Evolutionary conservation across 306 rosid species (phyloP).

Genomic region (Sicyos edulis): DNA sequence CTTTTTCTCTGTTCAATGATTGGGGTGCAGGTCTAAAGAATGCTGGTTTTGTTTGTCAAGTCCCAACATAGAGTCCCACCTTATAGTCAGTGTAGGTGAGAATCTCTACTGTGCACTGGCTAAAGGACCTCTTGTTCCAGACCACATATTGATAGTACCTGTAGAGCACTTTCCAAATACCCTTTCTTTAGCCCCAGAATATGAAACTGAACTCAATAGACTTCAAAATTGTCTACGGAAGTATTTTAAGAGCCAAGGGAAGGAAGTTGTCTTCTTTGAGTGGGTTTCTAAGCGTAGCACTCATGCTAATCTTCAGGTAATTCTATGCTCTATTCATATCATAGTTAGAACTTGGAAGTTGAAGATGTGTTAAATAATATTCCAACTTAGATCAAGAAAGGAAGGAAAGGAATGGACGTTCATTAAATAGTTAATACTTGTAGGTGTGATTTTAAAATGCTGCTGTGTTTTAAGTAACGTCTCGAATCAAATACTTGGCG

Average conservation of each 20-base stretch:
- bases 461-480: not conserved
- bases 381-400: not conserved
- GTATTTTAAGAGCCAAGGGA: conserved; percentile 55
- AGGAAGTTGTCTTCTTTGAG: conserved; percentile 83
- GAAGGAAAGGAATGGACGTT: not conserved
- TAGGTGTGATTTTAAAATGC: not conserved
- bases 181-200: conserved; percentile 47
- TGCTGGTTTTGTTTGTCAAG: conserved; percentile 99
- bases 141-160: conserved; percentile 72
- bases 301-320: conserved; percentile 98
- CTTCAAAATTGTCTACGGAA: conserved; percentile 62
- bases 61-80: conserved; percentile 73
- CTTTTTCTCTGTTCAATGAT: conserved; percentile 24
- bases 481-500: not conserved
- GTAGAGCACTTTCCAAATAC: conserved; percentile 75
- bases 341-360: not conserved
- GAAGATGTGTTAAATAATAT: not conserved
- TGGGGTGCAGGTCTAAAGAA: conserved; percentile 68
- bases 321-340: not conserved
- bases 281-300: conserved; percentile 68
- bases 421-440: not conserved
- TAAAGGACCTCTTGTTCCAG: conserved; percentile 89
- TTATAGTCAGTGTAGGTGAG: conserved; percentile 74
- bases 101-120: conserved; percentile 83
- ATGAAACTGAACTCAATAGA: conserved; percentile 51